Conservation (phyloP, 495 filamentous ascomycete species). For the Cercophora samala region DNA sequence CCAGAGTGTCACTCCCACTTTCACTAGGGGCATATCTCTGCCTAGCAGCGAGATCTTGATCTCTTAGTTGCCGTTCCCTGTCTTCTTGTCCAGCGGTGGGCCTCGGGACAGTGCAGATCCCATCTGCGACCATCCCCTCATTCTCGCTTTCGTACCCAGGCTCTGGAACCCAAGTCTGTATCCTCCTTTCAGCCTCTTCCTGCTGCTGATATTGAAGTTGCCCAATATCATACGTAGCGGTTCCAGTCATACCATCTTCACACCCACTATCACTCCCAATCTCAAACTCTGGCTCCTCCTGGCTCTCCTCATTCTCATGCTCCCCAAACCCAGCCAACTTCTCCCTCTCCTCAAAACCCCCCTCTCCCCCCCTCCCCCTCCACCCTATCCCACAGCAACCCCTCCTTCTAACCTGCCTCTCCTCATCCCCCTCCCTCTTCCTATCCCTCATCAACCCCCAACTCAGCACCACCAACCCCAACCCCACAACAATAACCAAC, state of each 20-base stretch:
- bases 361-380: neutral
- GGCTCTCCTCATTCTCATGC: conserved; percentile 1
- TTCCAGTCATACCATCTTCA: neutral
- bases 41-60: conserved; percentile 1
- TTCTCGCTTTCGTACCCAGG: neutral
- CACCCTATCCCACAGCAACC: neutral
- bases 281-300: neutral
- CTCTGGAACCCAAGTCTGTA: neutral
- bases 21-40: neutral
- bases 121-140: neutral
- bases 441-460: neutral
- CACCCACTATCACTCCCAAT: neutral
- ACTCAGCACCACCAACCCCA: neutral
- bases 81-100: neutral
- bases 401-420: neutral
- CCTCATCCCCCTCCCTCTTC: neutral
- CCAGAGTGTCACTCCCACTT: conserved; percentile 1
- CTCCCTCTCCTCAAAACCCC: conserved; percentile 6
- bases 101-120: neutral
- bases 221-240: neutral
- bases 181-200: neutral
- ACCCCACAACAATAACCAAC: neutral
- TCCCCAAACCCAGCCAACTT: conserved; percentile 4
- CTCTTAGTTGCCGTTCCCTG: neutral
- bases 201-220: neutral